These are phyloP conservation scores for Kwoniella europaea DNA, from an alignment of 768 basidiomycete genomes.

Conservation along the genomic window DNA sequence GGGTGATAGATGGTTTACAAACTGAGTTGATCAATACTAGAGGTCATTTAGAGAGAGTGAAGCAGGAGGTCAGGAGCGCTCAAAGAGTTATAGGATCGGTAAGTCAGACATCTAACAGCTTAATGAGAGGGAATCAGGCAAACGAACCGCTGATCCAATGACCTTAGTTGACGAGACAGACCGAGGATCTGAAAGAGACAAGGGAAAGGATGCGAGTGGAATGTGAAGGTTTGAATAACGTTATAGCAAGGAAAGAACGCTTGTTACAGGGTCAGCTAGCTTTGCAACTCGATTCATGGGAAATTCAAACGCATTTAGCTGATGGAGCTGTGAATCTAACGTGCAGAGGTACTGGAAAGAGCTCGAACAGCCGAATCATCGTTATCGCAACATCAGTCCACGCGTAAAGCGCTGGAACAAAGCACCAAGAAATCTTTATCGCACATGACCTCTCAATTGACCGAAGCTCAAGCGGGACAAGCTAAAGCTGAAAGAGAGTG, in stretches of 20 bases:
- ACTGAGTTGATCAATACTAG: conserved; percentile 43
- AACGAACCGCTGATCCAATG: too few relatives aligned
- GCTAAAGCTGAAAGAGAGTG: conserved; percentile 49
- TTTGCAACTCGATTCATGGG: neutral
- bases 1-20: conserved; percentile 51
- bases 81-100: conserved; percentile 44
- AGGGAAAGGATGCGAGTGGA: conserved; percentile 52
- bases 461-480: conserved; percentile 47
- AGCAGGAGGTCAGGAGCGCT: conserved; percentile 42
- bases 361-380: conserved; percentile 54
- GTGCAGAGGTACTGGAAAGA: conserved; percentile 53
- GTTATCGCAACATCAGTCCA: conserved; percentile 34
- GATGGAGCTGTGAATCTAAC: neutral
- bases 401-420: conserved; percentile 44
- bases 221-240: conserved; percentile 52
- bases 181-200: conserved; percentile 57
- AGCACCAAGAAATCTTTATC: conserved; percentile 44
- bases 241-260: conserved; percentile 53
- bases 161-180: conserved; percentile 49
- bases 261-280: conserved; percentile 46
- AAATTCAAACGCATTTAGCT: neutral
- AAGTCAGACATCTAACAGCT: neutral
- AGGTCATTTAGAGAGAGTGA: conserved; percentile 44
- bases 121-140: too few relatives aligned
- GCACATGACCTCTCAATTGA: conserved; percentile 47